phyloP scores from a whole-genome alignment of 2,329 filamentous ascomycete genomes.

The Bipolaris victoriae region DNA sequence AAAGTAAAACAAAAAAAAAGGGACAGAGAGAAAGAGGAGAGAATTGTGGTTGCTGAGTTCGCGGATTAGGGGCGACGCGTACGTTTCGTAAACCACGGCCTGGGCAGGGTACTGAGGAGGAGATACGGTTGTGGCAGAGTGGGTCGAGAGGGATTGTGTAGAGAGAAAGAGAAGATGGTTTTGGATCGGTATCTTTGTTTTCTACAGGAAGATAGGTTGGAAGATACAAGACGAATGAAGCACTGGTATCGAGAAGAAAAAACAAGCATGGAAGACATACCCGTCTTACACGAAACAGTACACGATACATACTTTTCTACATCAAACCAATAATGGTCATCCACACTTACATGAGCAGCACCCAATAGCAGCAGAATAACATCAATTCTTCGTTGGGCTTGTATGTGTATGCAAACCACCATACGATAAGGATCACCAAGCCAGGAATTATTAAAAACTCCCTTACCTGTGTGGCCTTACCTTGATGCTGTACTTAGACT shows the following conservation, averaged over 20 bases:
- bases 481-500: background rate
- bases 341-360: background rate
- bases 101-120: background rate
- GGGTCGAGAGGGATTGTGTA: background rate
- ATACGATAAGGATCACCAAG: slow-evolving; percentile 1
- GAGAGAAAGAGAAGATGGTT: background rate
- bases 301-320: background rate
- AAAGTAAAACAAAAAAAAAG: slow-evolving; percentile 8
- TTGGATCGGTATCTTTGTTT: no score
- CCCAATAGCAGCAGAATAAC: background rate
- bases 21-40: background rate
- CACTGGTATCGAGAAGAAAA: no score
- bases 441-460: background rate
- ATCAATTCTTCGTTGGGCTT: background rate
- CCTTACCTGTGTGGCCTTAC: slow-evolving; percentile 2
- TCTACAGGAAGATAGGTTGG: no score
- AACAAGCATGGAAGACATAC: no score
- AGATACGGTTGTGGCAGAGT: background rate
- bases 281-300: no score
- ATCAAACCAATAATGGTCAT: background rate
- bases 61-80: background rate
- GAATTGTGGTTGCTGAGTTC: background rate
- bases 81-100: background rate
- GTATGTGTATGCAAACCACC: background rate
- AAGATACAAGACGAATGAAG: no score